Base-by-base conservation (phyloP, 192 early-diverging fungal genomes). In the Linnemannia zychae region DNA sequence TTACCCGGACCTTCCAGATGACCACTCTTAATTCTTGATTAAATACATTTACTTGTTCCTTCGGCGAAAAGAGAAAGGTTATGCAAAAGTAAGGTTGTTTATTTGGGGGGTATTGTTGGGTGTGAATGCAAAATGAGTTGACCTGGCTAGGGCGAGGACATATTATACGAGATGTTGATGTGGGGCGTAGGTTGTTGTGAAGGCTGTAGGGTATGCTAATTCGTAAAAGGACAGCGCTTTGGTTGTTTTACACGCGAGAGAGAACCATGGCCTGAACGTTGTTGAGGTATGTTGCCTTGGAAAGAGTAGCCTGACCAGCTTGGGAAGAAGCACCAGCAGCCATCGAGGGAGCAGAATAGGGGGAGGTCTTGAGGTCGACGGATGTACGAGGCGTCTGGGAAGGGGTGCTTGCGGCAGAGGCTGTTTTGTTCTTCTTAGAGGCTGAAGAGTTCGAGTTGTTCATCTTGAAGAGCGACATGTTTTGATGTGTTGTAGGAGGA, bases 381-480 rank as follows among this genome's bases (percentile, higher is more conserved):
- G 75, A 77, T 1, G 75, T 48, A 34, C 75, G 75, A 33, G 75
- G 75, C 0, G 75, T 77, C 40, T 77, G 63, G 22, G 34, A 24
- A 12, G 75, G 75, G 38, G 75, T 77, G 66, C 9, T 67, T 31
- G 75, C 34, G 22, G 75, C 66, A 5, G 75, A 77, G 49, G 75
- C 36, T 5, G 75, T 67, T 13, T 69, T 66, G 75, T 77, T 77
- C 75, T 77, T 77, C 66, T 60, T 67, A 33, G 38, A 74, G 57
- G 69, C 18, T 33, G 69, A 70, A 22, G 68, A 71, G n/a, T n/a
- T 6, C 40, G 40, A 4, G 22, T 46, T 46, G 48, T 46, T 50
- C 46, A 72, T 33, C 67, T 77, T 77, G 75, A 77, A 77, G 36
- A 77, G 49, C 36, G 75, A n/a, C 75, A 77, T 77, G 1, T 50